These are phyloP conservation scores for Daldinia grandis DNA, from an alignment of 495 filamentous ascomycete genomes.

Conservation along the genomic window DNA sequence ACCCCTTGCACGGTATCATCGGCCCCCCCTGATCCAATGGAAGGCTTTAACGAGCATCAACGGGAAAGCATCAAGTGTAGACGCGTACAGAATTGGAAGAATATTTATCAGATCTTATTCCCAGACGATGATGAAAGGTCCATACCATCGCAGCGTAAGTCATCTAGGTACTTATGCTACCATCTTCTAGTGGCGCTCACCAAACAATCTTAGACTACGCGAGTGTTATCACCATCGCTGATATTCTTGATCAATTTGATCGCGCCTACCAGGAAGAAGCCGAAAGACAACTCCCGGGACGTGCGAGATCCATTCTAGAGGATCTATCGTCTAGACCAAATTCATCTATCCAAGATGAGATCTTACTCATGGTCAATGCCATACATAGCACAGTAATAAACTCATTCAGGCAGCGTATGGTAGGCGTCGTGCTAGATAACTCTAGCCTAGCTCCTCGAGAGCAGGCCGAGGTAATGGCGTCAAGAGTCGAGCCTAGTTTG, in stretches of 20 bases:
- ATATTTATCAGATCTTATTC: slow-evolving; percentile 3
- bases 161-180: neutral
- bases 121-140: neutral
- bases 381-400: neutral
- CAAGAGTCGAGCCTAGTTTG: neutral
- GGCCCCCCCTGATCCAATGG: neutral
- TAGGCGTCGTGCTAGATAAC: neutral
- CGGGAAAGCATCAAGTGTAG: neutral
- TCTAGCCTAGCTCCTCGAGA: neutral
- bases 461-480: neutral
- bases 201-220: neutral
- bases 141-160: slow-evolving; percentile 6
- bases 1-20: neutral
- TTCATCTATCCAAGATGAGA: neutral
- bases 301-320: neutral
- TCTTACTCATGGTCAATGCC: neutral
- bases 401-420: neutral
- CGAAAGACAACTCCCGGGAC: neutral
- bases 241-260: slow-evolving; percentile 8
- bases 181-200: neutral
- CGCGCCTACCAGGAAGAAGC: neutral
- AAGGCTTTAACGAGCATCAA: neutral
- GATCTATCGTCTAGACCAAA: neutral
- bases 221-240: neutral
- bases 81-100: slow-evolving; percentile 5